Evolutionary conservation across 2,329 filamentous ascomycete genomes (phyloP).

Genomic region (Xylariaceae sp.): DNA sequence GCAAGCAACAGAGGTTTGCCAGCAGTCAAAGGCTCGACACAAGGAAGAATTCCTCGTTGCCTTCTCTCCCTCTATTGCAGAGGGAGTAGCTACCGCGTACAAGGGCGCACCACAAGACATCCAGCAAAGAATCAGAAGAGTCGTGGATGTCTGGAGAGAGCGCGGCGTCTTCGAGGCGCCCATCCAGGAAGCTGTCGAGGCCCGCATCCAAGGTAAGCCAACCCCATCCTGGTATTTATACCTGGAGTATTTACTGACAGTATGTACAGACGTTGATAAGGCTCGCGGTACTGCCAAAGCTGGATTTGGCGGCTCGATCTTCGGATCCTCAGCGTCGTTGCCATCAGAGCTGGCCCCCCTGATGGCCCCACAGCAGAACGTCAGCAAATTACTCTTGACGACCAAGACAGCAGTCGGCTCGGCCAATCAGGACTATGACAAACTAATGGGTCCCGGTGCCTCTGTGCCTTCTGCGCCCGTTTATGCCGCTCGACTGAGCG

Average conservation of each 20-base stretch:
- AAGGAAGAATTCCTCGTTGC: constrained; percentile 90
- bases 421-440: constrained; percentile 77
- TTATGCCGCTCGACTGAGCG: constrained; percentile 81
- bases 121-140: constrained; percentile 77
- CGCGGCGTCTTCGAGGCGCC: constrained; percentile 74
- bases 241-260: constrained; percentile 7
- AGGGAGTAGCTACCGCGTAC: constrained; percentile 85
- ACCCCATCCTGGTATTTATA: neutral
- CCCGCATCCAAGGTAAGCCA: constrained; percentile 63
- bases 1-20: constrained; percentile 88
- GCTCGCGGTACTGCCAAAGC: constrained; percentile 44
- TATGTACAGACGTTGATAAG: constrained; percentile 54
- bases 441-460: constrained; percentile 64
- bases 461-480: constrained; percentile 75
- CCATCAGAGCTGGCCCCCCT: constrained; percentile 72
- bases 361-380: constrained; percentile 63
- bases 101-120: constrained; percentile 81
- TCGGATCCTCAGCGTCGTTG: constrained; percentile 50
- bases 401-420: constrained; percentile 59
- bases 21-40: constrained; percentile 87
- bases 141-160: constrained; percentile 91
- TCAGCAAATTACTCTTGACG: constrained; percentile 64
- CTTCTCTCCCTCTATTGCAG: constrained; percentile 85
- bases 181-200: constrained; percentile 75
- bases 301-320: constrained; percentile 57